These are phyloP conservation scores for Pyrenophora tritici-repentis DNA, from an alignment of 2,329 filamentous ascomycete species.

Conservation along the genomic window DNA sequence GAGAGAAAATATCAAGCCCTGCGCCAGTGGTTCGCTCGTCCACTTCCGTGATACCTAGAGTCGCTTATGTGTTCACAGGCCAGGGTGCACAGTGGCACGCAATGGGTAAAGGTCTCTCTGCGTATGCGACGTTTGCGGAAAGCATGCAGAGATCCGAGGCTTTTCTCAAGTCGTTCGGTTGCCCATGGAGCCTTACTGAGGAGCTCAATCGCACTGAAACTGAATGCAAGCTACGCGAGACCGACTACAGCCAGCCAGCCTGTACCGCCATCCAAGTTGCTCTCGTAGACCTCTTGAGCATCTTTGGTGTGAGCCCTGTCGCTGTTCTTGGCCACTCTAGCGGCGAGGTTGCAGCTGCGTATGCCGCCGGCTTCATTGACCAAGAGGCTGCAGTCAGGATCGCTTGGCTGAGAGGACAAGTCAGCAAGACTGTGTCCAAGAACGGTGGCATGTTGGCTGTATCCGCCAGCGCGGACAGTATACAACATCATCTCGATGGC, in stretches of 20 bases:
- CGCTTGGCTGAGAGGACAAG: slow-evolving; percentile 6
- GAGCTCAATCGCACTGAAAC: slow-evolving; percentile 6
- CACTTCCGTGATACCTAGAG: slow-evolving; percentile 6
- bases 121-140: not conserved
- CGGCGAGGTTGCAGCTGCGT: slow-evolving; percentile 31
- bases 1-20: slow-evolving; percentile 3
- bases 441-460: slow-evolving; percentile 11
- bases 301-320: slow-evolving; percentile 13
- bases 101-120: slow-evolving; percentile 27
- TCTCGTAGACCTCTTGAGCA: slow-evolving; percentile 21
- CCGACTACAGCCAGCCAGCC: slow-evolving; percentile 21
- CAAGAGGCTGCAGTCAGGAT: slow-evolving; percentile 12
- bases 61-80: slow-evolving; percentile 39
- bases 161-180: slow-evolving; percentile 12
- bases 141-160: slow-evolving; percentile 8
- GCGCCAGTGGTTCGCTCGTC: slow-evolving; percentile 9
- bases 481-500: not conserved
- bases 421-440: slow-evolving; percentile 4
- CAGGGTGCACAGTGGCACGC: slow-evolving; percentile 44
- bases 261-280: slow-evolving; percentile 28
- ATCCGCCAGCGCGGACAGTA: not conserved
- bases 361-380: slow-evolving; percentile 8
- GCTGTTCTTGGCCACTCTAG: slow-evolving; percentile 27
- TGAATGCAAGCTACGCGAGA: slow-evolving; percentile 6
- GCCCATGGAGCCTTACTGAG: slow-evolving; percentile 6